Percentiles rank a stretch among this genome's conserved stretches.
Conservation (phyloP, 352 stramenopile species). For the Blastocystis sp. region DNA sequence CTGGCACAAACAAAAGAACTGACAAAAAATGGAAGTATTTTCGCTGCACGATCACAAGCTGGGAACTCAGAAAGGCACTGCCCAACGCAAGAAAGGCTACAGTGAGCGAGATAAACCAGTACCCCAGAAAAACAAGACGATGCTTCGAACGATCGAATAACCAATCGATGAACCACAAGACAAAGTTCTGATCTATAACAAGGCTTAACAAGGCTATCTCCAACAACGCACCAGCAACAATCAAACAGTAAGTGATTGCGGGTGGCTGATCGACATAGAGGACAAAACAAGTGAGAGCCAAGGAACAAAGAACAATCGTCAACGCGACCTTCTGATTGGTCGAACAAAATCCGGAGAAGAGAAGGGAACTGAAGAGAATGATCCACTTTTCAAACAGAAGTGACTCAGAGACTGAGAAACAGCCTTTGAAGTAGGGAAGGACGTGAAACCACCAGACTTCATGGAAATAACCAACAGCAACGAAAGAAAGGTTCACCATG, state of each 20-base stretch:
- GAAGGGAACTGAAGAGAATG: background rate
- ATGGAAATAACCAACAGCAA: background rate
- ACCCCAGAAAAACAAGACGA: background rate
- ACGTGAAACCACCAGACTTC: background rate
- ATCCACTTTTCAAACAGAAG: conserved; percentile 1
- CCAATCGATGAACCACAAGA: conserved; percentile 8
- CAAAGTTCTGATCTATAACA: background rate
- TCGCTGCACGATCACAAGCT: conserved; percentile 8
- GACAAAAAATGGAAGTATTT: conserved; percentile 30
- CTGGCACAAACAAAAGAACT: conserved; percentile 17
- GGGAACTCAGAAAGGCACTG: background rate
- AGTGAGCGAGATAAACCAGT: background rate
- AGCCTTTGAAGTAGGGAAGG: background rate
- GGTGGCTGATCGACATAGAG: background rate
- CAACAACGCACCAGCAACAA: background rate
- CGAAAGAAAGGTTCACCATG: background rate
- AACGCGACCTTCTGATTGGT: background rate
- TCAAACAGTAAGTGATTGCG: background rate
- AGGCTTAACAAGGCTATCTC: background rate
- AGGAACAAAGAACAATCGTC: background rate
- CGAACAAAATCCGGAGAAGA: background rate
- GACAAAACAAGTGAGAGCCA: background rate
- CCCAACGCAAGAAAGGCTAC: background rate
- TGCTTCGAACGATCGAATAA: background rate
- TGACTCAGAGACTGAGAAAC: conserved; percentile 1